These are phyloP conservation scores for Camelina neglecta DNA, from an alignment of 345 rosid genomes.

Conservation along the genomic window DNA sequence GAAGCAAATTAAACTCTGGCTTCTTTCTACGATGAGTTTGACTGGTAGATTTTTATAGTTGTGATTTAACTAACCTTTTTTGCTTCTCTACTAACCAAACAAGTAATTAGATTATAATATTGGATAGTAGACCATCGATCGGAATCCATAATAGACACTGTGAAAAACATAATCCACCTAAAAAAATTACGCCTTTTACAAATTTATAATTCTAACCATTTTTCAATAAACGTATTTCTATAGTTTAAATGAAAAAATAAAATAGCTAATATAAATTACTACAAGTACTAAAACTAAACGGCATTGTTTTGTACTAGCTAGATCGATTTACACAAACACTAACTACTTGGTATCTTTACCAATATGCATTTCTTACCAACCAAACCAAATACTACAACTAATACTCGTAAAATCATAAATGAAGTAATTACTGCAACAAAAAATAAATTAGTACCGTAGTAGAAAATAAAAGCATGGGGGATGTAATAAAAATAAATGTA, in stretches of 20 bases:
- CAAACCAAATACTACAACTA: neutral
- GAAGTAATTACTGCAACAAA: neutral
- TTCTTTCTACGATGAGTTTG: neutral
- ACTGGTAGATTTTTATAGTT: neutral
- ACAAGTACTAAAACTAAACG: too few relatives aligned
- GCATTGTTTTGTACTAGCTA: neutral
- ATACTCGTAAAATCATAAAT: slow-evolving; percentile 18
- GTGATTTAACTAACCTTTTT: neutral
- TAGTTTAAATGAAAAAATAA: neutral
- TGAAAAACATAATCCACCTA: slow-evolving; percentile 4
- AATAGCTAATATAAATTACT: neutral
- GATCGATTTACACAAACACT: neutral
- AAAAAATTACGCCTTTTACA: neutral
- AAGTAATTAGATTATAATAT: neutral
- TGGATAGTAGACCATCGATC: neutral
- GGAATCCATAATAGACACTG: neutral
- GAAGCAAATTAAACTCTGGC: neutral
- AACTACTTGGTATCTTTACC: neutral
- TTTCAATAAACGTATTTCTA: neutral
- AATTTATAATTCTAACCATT: neutral
- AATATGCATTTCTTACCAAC: slow-evolving; percentile 14
- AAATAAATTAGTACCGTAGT: slow-evolving; percentile 2
- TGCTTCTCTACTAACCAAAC: slow-evolving; percentile 13
- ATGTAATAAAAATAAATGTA: neutral
- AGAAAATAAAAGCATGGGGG: neutral